Evolutionary conservation across 1,284 basidiomycete species (phyloP).

Genomic region (Microbotryum lychnidis-dioicae): DNA sequence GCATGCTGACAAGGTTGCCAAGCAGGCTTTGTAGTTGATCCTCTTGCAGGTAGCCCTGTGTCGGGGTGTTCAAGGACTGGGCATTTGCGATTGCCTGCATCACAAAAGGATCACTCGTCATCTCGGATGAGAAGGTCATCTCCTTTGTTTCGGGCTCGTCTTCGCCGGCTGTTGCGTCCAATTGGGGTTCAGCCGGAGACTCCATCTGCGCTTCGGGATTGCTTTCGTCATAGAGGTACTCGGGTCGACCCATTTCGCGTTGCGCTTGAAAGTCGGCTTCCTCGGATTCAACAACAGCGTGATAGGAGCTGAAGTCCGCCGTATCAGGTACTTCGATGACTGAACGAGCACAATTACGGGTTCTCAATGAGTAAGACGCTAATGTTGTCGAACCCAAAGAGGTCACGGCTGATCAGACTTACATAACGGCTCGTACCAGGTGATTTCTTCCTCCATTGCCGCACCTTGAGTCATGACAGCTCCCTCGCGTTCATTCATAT

Average conservation of each 20-base stretch:
- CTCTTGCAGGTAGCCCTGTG: background rate
- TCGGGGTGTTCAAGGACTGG: background rate
- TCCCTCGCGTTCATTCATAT: conserved; percentile 22
- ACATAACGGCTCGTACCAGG: conserved; percentile 23
- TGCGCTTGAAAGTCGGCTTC: conserved; percentile 1
- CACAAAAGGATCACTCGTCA: conserved; percentile 4
- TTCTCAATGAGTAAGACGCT: no score
- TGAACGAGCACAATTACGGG: background rate
- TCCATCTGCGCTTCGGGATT: conserved; percentile 2
- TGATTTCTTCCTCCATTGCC: conserved; percentile 20
- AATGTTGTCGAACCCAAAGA: background rate
- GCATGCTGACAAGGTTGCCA: background rate
- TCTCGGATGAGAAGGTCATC: conserved; percentile 4
- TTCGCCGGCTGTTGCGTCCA: background rate
- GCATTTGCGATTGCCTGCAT: background rate
- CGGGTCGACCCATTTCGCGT: conserved; percentile 11
- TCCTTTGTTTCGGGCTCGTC: conserved; percentile 1
- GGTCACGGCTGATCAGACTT: background rate
- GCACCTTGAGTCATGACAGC: conserved; percentile 7
- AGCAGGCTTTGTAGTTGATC: background rate
- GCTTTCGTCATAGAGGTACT: background rate
- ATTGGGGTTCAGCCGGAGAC: background rate
- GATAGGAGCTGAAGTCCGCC: conserved; percentile 8
- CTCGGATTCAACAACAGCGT: conserved; percentile 4
- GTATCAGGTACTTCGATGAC: conserved; percentile 9